A percentile compares a stretch with the other conserved stretches of the same genome.
Conservation (phyloP, 441 rosid genomes). For the Isatis lusitanica region DNA sequence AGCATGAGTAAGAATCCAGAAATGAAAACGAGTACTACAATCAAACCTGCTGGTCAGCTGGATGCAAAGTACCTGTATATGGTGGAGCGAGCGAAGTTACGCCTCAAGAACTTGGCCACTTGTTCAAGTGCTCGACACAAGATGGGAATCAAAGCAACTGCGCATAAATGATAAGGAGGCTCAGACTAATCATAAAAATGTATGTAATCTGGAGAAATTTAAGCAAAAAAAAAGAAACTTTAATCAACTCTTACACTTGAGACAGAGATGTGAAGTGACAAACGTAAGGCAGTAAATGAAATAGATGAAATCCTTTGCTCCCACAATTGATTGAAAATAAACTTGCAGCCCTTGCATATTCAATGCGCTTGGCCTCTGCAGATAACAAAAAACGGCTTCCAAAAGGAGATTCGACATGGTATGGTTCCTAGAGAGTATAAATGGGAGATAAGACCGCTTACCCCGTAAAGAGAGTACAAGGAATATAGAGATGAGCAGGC, state of each 20-base stretch:
- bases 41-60: slow-evolving; percentile 10
- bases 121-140: slow-evolving; percentile 77
- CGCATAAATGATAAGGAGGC: slow-evolving; percentile 16
- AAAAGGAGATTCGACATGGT: slow-evolving; percentile 14
- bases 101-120: slow-evolving; percentile 85
- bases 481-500: slow-evolving; percentile 81
- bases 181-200: slow-evolving; percentile 7
- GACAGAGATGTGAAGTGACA: slow-evolving; percentile 85
- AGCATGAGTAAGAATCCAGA: slow-evolving; percentile 2
- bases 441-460: slow-evolving; percentile 37
- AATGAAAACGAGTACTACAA: slow-evolving; percentile 2
- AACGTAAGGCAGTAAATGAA: slow-evolving; percentile 86
- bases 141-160: slow-evolving; percentile 92
- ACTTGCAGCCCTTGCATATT: slow-evolving; percentile 86
- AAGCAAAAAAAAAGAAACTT: neutral
- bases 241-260: slow-evolving; percentile 65
- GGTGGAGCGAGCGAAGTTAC: slow-evolving; percentile 74
- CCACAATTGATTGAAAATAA: slow-evolving; percentile 75
- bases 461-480: slow-evolving; percentile 84
- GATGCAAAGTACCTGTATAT: slow-evolving; percentile 64
- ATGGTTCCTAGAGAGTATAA: slow-evolving; percentile 10
- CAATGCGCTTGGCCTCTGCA: slow-evolving; percentile 87
- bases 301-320: slow-evolving; percentile 87
- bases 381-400: slow-evolving; percentile 27
- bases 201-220: neutral